Conservation (phyloP, 352 stramenopile genomes). For the Globisporangium mamillatum region DNA sequence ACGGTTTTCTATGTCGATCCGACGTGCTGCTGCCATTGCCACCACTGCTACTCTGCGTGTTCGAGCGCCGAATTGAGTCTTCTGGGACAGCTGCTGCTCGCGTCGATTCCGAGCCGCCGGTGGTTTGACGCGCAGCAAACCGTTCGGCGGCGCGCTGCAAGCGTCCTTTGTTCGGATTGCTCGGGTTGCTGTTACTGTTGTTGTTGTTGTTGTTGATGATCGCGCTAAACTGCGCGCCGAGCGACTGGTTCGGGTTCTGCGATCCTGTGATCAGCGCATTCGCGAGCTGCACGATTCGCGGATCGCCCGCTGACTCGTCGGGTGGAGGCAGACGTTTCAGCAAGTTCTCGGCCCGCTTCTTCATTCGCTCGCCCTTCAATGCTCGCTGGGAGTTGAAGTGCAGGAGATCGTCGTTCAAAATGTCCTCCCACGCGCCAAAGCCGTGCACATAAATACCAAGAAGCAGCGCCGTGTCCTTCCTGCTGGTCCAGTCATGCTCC, state of each 20-base stretch:
- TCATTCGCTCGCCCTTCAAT: conserved; percentile 78
- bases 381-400: conserved; percentile 78
- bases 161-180: conserved; percentile 38
- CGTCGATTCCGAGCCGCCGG: conserved; percentile 9
- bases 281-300: conserved; percentile 56
- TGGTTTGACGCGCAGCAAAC: conserved; percentile 42
- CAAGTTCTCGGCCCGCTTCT: conserved; percentile 82
- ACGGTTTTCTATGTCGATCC: conserved; percentile 35
- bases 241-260: conserved; percentile 48
- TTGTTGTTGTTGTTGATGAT: conserved; percentile 48
- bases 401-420: conserved; percentile 78
- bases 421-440: conserved; percentile 85
- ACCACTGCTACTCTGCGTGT: conserved; percentile 20
- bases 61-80: conserved; percentile 40
- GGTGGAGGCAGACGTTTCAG: conserved; percentile 70
- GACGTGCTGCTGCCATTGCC: conserved; percentile 16
- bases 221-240: conserved; percentile 70
- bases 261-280: conserved; percentile 32
- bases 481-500: conserved; percentile 75
- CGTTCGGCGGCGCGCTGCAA: conserved; percentile 69
- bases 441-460: conserved; percentile 84
- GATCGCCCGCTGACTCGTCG: conserved; percentile 47
- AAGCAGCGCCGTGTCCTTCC: conserved; percentile 77
- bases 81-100: conserved; percentile 17
- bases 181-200: conserved; percentile 17